Evolutionary conservation across 2,329 filamentous ascomycete species (phyloP).

Genomic region (Colletotrichum tabaci): DNA sequence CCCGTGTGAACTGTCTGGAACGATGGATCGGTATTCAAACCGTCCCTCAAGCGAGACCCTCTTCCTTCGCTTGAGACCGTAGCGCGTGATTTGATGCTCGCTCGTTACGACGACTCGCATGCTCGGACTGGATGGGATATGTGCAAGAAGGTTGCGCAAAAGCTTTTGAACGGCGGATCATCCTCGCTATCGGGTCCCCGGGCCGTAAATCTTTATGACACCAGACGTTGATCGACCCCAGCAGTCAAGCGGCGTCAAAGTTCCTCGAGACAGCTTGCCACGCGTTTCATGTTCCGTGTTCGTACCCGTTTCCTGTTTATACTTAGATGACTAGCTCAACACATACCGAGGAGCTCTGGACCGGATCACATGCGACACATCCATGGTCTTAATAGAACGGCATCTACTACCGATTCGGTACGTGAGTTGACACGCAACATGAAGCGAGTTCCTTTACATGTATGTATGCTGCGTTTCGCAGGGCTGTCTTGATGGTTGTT

Average conservation of each 20-base stretch:
- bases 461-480: neutral
- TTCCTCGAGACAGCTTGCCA: neutral
- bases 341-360: neutral
- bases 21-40: neutral
- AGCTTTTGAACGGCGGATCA: neutral
- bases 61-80: conserved; percentile 5
- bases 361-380: neutral
- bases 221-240: neutral
- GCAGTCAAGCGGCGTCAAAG: neutral
- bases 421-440: neutral
- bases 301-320: conserved; percentile 11
- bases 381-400: neutral
- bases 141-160: neutral
- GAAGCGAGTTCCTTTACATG: neutral
- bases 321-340: neutral
- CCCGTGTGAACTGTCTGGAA: conserved; percentile 16
- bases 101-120: neutral
- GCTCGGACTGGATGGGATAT: neutral
- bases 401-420: neutral
- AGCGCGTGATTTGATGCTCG: neutral
- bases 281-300: neutral
- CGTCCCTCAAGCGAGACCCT: neutral
- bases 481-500: no score
- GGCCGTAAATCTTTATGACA: neutral
- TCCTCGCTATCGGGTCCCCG: neutral